Base-by-base conservation (phyloP, 768 basidiomycete species). In the Lyophyllum decastes region DNA sequence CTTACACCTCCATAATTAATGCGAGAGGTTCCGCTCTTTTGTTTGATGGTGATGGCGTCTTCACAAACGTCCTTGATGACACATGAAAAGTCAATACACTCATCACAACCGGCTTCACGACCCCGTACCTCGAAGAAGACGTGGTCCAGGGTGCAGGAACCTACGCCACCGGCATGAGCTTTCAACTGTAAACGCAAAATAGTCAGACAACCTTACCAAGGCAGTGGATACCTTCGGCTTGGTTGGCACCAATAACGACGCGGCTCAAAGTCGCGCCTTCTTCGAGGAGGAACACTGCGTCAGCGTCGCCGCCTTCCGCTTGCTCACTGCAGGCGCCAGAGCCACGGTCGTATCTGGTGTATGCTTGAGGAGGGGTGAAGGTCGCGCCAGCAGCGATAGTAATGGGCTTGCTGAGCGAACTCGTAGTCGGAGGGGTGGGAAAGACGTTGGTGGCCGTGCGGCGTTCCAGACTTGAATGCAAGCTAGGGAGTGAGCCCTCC, bases 221-320 rank as follows among this genome's bases (percentile, higher is more conserved):
- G 61, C 75, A 77, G 56, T 77, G 75, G 45, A 76, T 65, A 46
- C 76, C 76, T 52, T 78, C 77, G 43, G 73, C 66, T 55, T 78
- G 77, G 64, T 77, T 74, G 25, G 72, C 66, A 2, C 77, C 77
- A 53, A 78, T 78, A 21, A 71, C 67, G 35, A 78, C 76, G 22
- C 68, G 70, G 51, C 72, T 76, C 41, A 77, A 64, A 6, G 74
- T 77, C 9, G 74, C 77, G 30, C 77, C 77, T 40, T 75, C 71
- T 46, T 76, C 61, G 17, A 78, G 67, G 21, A 78, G 53, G 66
- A 78, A 78, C 21, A 77, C 76, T 16, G 75, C 74, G 38, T 73
- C 75, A 6, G 73, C 54, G 49, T 77, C 73, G 25, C 77, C 76
- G 27, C 73, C 75, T 61, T 78, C 77, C 2, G 60, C 54, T 48